Conservation (phyloP, 1,139 yeast genomes). For the Geotrichum macrosporum region DNA sequence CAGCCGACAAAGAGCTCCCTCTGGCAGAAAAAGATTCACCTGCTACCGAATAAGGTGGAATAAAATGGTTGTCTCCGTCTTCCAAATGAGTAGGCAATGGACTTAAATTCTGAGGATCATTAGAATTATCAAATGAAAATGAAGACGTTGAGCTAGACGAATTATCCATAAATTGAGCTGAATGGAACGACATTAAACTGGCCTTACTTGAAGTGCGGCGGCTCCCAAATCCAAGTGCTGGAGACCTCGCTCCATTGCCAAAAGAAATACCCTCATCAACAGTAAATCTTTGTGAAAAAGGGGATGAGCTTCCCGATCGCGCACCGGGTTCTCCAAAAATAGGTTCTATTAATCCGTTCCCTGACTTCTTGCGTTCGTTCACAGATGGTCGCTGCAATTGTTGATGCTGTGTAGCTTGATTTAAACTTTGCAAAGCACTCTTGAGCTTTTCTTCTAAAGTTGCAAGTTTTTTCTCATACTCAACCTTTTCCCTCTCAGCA, state of each 20-base stretch:
- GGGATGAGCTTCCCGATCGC: slow-evolving; percentile 16
- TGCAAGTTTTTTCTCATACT: slow-evolving; percentile 11
- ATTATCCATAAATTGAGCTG: slow-evolving; percentile 7
- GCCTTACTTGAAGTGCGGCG: slow-evolving; percentile 13
- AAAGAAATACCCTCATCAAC: slow-evolving; percentile 2
- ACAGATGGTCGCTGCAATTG: slow-evolving; percentile 9
- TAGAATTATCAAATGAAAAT: slow-evolving; percentile 1
- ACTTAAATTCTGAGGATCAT: not conserved
- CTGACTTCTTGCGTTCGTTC: slow-evolving; percentile 10
- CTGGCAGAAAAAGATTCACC: slow-evolving; percentile 5
- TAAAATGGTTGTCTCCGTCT: slow-evolving; percentile 4
- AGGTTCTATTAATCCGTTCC: no score
- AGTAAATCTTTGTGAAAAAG: slow-evolving; percentile 12
- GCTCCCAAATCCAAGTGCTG: not conserved
- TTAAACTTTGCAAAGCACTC: slow-evolving; percentile 3
- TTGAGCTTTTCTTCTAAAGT: slow-evolving; percentile 11
- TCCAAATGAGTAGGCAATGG: slow-evolving; percentile 11
- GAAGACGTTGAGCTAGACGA: slow-evolving; percentile 1
- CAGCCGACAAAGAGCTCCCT: no score
- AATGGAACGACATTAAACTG: slow-evolving; percentile 6
- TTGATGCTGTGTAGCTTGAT: slow-evolving; percentile 3
- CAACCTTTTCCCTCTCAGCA: slow-evolving; percentile 22
- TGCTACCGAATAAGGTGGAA: slow-evolving; percentile 6
- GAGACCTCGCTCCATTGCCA: not conserved
- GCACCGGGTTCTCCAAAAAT: slow-evolving; percentile 7